phyloP scores from a whole-genome alignment of 2,329 filamentous ascomycete species.

The Neofusicoccum cordaticola region DNA sequence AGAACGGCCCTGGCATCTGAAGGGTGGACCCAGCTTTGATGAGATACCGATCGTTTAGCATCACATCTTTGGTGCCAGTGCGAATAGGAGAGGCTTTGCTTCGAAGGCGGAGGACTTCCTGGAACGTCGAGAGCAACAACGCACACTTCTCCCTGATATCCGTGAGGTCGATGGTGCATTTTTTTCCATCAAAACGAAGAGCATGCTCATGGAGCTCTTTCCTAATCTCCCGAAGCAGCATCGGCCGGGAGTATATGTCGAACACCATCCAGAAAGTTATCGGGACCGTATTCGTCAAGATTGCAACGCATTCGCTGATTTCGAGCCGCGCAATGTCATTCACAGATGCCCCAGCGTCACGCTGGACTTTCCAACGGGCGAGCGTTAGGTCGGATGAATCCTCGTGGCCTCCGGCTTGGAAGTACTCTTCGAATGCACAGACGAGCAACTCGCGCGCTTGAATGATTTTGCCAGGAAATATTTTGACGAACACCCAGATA shows the following conservation, averaged over 20 bases:
- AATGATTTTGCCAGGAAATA: conserved; percentile 34
- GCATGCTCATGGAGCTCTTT: conserved; percentile 24
- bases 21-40: conserved; percentile 36
- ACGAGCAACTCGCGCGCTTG: conserved; percentile 34
- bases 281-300: conserved; percentile 42
- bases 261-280: conserved; percentile 43
- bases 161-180: conserved; percentile 31
- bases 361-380: conserved; percentile 36
- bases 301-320: conserved; percentile 40
- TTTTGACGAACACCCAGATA: conserved; percentile 23
- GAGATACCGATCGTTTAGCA: conserved; percentile 32
- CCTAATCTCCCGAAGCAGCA: conserved; percentile 30
- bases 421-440: conserved; percentile 40
- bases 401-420: conserved; percentile 36
- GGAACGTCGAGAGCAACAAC: conserved; percentile 39
- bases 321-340: conserved; percentile 43
- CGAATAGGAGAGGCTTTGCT: conserved; percentile 39
- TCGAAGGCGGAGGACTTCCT: conserved; percentile 43
- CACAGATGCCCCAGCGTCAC: conserved; percentile 30
- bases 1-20: conserved; percentile 34
- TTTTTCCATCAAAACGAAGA: background rate
- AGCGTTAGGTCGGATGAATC: conserved; percentile 38
- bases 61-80: conserved; percentile 36
- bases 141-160: conserved; percentile 37
- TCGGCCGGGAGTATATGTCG: conserved; percentile 35